Percentiles rank a stretch among this genome's conserved stretches.
These are phyloP conservation scores for Fraxinus nigra DNA, from an alignment of 305 asterid species.

Conservation along the genomic window DNA sequence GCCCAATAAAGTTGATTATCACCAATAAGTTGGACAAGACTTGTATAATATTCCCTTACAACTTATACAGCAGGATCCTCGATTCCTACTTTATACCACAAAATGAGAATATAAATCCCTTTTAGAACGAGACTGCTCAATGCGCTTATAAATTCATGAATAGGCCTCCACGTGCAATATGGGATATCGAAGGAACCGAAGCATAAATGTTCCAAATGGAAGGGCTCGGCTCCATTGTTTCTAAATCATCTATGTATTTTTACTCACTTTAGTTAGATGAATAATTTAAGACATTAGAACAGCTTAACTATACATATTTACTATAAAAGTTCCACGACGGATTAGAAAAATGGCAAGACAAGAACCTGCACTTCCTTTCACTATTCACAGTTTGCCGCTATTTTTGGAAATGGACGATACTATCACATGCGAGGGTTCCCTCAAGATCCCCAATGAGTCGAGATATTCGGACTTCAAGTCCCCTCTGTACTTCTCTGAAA, in stretches of 20 bases:
- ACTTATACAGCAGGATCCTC: not conserved
- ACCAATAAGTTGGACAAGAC: not conserved
- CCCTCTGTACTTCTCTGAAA: constrained; percentile 76
- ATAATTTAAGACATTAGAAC: constrained; percentile 4
- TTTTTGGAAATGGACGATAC: constrained; percentile 58
- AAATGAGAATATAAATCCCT: not conserved
- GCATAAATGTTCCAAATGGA: not conserved
- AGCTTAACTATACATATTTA: constrained; percentile 7
- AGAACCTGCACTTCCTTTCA: constrained; percentile 4
- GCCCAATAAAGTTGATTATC: not conserved
- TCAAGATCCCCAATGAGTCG: constrained; percentile 84
- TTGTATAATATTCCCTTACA: not conserved
- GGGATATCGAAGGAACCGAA: not conserved
- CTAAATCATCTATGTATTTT: not conserved
- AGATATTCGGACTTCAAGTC: constrained; percentile 79
- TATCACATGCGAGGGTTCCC: constrained; percentile 79
- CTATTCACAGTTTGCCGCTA: constrained; percentile 24
- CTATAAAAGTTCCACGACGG: constrained; percentile 23
- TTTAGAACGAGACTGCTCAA: not conserved
- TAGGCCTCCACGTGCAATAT: not conserved
- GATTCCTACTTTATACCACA: not conserved
- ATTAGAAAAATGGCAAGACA: not conserved
- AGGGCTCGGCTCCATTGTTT: not conserved
- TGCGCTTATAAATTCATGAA: not conserved
- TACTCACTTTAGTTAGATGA: constrained; percentile 3